phyloP scores from a whole-genome alignment of 371 early-diverging fungal genomes.

The Mortierella sp. region DNA sequence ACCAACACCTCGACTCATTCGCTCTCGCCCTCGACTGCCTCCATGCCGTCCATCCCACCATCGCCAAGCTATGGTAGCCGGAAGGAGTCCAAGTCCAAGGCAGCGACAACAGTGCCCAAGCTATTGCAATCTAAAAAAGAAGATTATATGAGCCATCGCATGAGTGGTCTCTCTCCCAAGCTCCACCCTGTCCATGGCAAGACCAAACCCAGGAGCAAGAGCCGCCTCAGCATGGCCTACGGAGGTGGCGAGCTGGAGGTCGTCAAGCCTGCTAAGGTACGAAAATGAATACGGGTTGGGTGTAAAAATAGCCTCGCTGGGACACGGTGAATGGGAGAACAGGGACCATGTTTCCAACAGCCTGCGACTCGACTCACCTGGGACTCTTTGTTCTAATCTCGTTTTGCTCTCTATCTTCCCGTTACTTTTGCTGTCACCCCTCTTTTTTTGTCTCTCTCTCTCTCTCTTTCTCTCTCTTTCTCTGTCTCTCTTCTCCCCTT shows the following conservation, averaged over 20 bases:
- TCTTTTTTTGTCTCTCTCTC: too few relatives aligned
- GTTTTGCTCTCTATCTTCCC: too few relatives aligned
- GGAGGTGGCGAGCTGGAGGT: slow-evolving; percentile 47
- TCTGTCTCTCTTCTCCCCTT: too few relatives aligned
- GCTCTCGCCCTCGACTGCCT: slow-evolving; percentile 4
- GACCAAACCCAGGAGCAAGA: slow-evolving; percentile 36
- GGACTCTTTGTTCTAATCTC: too few relatives aligned
- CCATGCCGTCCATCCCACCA: not conserved
- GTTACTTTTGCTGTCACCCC: too few relatives aligned
- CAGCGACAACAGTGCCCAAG: not conserved
- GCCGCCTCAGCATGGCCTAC: slow-evolving; percentile 44
- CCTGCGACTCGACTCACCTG: too few relatives aligned
- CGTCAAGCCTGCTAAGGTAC: slow-evolving; percentile 51
- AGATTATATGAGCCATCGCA: slow-evolving; percentile 50
- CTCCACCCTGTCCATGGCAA: slow-evolving; percentile 10
- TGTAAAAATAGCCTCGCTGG: too few relatives aligned
- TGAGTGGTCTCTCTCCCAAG: slow-evolving; percentile 36
- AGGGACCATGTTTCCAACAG: too few relatives aligned
- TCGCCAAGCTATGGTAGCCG: slow-evolving; percentile 5
- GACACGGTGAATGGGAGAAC: too few relatives aligned
- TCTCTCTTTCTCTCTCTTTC: too few relatives aligned
- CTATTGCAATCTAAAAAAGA: slow-evolving; percentile 29
- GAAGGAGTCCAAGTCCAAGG: slow-evolving; percentile 22
- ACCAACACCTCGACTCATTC: slow-evolving; percentile 46
- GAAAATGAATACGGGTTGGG: too few relatives aligned